Conservation (phyloP, 257 asterid genomes). For the Solanum virginianum region DNA sequence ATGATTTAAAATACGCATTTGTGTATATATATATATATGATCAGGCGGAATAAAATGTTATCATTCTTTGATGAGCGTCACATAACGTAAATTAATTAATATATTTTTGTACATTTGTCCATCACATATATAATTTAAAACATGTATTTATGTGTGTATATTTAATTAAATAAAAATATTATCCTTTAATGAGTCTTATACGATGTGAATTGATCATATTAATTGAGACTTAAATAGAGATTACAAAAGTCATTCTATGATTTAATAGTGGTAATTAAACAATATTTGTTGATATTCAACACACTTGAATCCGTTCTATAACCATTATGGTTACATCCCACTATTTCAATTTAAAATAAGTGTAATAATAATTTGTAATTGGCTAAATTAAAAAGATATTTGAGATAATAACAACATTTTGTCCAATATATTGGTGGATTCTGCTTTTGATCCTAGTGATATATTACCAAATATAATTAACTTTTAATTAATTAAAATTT, state of each 20-base stretch:
- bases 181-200: not conserved
- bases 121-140: not conserved
- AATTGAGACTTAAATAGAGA: not conserved
- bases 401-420: not conserved
- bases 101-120: not conserved
- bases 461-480: too few relatives aligned
- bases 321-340: not conserved
- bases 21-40: not conserved
- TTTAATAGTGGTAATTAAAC: not conserved
- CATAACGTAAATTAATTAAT: not conserved
- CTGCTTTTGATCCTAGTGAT: too few relatives aligned
- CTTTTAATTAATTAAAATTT: too few relatives aligned
- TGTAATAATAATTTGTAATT: too few relatives aligned
- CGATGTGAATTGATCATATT: not conserved
- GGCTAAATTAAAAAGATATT: too few relatives aligned
- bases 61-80: not conserved
- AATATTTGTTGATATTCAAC: not conserved
- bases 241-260: not conserved
- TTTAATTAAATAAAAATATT: not conserved
- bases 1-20: not conserved
- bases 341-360: not conserved
- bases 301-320: not conserved
- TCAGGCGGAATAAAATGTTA: not conserved
- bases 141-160: not conserved
- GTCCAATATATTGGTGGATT: not conserved